Percentiles rank a stretch among this genome's conserved stretches.
phyloP scores from a whole-genome alignment of 2,329 filamentous ascomycete species.

The Arthrobotrys musiformis region DNA sequence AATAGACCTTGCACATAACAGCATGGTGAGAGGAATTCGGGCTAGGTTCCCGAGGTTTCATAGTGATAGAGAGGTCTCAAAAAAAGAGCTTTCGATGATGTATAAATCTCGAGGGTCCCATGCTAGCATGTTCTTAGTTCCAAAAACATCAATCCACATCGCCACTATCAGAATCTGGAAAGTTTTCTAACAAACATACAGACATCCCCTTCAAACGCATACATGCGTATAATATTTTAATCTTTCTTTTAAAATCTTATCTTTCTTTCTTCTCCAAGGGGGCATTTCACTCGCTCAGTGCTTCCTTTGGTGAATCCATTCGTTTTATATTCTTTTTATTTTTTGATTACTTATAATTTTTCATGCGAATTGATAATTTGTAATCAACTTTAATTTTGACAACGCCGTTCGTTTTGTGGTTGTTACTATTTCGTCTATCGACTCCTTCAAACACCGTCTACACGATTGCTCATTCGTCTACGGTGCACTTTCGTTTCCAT shows the following conservation, averaged over 20 bases:
- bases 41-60: constrained; percentile 10
- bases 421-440: constrained; percentile 2
- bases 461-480: constrained; percentile 9
- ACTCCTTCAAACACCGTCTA: constrained; percentile 23
- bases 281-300: constrained; percentile 53
- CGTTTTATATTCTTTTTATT: constrained; percentile 22
- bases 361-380: constrained; percentile 18
- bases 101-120: constrained; percentile 34
- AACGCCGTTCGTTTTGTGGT: constrained; percentile 14
- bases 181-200: background rate
- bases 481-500: constrained; percentile 28
- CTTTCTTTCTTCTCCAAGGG: background rate
- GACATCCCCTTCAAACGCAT: constrained; percentile 30
- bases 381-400: constrained; percentile 40
- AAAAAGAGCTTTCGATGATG: constrained; percentile 15
- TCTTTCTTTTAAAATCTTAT: constrained; percentile 6
- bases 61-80: constrained; percentile 13
- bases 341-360: constrained; percentile 48
- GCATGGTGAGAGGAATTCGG: constrained; percentile 1
- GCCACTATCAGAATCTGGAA: constrained; percentile 22
- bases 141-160: constrained; percentile 29
- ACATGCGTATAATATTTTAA: constrained; percentile 29
- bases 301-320: constrained; percentile 37
- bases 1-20: no score
- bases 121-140: background rate